These are phyloP conservation scores for Ustilago curta DNA, from an alignment of 1,284 basidiomycete species.

Conservation along the genomic window DNA sequence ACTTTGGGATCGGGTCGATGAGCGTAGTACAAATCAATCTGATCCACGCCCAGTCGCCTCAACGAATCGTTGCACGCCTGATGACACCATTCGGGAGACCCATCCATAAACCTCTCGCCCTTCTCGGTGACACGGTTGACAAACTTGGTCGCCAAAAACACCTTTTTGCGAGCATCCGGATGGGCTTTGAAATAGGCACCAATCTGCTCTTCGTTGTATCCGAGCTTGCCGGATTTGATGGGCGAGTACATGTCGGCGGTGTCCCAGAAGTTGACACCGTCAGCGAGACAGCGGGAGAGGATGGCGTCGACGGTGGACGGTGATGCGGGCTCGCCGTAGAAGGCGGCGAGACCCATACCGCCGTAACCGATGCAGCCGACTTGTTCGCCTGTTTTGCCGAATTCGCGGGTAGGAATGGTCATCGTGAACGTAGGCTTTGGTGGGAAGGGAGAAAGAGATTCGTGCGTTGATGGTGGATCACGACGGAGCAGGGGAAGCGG, in stretches of 20 bases:
- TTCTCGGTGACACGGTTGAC: slow-evolving; percentile 55
- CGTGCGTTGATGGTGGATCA: background rate
- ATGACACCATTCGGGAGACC: slow-evolving; percentile 63
- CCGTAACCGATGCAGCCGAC: slow-evolving; percentile 51
- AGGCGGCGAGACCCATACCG: slow-evolving; percentile 53
- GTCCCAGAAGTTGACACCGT: slow-evolving; percentile 48
- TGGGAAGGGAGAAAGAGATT: background rate
- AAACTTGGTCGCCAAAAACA: slow-evolving; percentile 71
- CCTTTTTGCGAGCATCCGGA: slow-evolving; percentile 64
- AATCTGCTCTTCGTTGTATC: slow-evolving; percentile 70
- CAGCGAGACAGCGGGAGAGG: slow-evolving; percentile 32
- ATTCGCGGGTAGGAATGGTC: slow-evolving; percentile 50
- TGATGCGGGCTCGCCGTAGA: slow-evolving; percentile 42
- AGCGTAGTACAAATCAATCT: slow-evolving; percentile 71
- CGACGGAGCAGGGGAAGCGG: background rate
- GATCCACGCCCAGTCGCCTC: slow-evolving; percentile 66
- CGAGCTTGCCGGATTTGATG: slow-evolving; percentile 31
- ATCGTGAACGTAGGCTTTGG: slow-evolving; percentile 10
- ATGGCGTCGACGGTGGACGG: slow-evolving; percentile 36
- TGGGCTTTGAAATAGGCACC: slow-evolving; percentile 67
- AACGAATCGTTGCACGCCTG: slow-evolving; percentile 67
- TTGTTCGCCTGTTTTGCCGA: slow-evolving; percentile 39
- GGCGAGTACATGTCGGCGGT: slow-evolving; percentile 58
- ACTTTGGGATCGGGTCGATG: slow-evolving; percentile 72
- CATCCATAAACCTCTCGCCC: slow-evolving; percentile 38